These are phyloP conservation scores for Cordyceps sp. DNA, from an alignment of 2,329 filamentous ascomycete species.

Conservation along the genomic window DNA sequence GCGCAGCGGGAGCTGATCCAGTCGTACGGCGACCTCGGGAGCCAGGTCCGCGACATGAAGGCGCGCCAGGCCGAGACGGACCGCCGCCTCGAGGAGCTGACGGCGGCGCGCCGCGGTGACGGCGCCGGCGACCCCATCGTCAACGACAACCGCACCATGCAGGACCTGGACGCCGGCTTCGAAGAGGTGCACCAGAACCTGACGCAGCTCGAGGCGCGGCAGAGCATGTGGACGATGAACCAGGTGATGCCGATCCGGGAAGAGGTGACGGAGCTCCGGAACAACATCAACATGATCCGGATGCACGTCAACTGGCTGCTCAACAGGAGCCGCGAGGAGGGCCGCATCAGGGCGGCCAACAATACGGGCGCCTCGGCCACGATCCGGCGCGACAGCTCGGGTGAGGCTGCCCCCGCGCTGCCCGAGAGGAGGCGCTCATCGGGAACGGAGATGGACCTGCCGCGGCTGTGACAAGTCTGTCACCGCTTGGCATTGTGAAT, in stretches of 20 bases:
- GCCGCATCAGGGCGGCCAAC: constrained; percentile 20
- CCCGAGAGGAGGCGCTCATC: constrained; percentile 20
- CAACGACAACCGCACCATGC: constrained; percentile 28
- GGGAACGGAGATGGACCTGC: constrained; percentile 19
- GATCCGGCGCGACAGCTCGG: constrained; percentile 15
- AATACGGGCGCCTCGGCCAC: constrained; percentile 13
- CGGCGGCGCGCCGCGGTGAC: constrained; percentile 10
- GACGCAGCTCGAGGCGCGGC: constrained; percentile 40
- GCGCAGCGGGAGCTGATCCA: constrained; percentile 30
- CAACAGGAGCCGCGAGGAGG: constrained; percentile 32
- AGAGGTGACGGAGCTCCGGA: constrained; percentile 42
- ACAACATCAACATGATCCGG: constrained; percentile 37
- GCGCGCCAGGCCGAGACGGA: constrained; percentile 16
- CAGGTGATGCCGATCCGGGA: constrained; percentile 45
- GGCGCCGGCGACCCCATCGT: constrained; percentile 20
- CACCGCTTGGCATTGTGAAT: background rate
- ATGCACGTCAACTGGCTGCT: constrained; percentile 45
- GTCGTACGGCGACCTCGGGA: constrained; percentile 17
- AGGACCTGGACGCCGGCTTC: constrained; percentile 28
- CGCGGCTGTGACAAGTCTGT: constrained; percentile 13
- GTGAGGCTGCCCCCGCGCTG: constrained; percentile 10
- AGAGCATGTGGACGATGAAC: constrained; percentile 44
- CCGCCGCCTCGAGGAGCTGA: constrained; percentile 19
- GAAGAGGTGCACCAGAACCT: constrained; percentile 39
- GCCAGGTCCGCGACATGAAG: constrained; percentile 18